Evolutionary conservation across 352 stramenopile genomes (phyloP).

Genomic region (Elongisporangium undulatum): DNA sequence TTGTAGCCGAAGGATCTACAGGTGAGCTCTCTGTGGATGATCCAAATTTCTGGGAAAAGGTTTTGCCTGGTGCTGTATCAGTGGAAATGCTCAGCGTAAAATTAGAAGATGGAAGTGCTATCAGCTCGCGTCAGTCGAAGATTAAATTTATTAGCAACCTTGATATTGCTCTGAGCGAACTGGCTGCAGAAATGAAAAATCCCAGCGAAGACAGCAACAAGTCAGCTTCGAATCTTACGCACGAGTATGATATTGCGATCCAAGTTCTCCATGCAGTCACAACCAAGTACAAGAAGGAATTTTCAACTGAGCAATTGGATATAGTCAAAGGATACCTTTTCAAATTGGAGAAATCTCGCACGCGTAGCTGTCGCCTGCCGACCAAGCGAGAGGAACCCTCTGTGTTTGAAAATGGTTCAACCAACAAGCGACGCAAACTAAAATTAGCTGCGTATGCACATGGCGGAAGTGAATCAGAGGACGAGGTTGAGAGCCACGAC

Average conservation of each 20-base stretch:
- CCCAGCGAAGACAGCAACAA: conserved; percentile 38
- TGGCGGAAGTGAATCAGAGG: conserved; percentile 20
- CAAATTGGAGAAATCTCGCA: conserved; percentile 79
- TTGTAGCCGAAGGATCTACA: conserved; percentile 89
- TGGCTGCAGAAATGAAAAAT: conserved; percentile 62
- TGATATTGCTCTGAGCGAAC: conserved; percentile 66
- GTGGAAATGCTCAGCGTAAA: conserved; percentile 86
- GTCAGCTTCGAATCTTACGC: conserved; percentile 47
- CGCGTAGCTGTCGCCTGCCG: conserved; percentile 66
- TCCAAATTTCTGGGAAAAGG: conserved; percentile 96
- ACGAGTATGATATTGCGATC: conserved; percentile 87
- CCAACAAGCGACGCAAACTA: conserved; percentile 20
- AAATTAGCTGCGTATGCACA: neutral
- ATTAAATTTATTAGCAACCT: conserved; percentile 89
- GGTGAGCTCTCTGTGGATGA: conserved; percentile 93
- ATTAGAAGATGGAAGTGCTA: conserved; percentile 79
- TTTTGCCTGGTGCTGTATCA: conserved; percentile 79
- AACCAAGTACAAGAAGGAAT: conserved; percentile 75
- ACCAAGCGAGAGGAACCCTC: conserved; percentile 18
- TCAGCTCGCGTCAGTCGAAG: conserved; percentile 78
- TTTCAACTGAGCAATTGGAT: conserved; percentile 79
- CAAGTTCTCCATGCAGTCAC: conserved; percentile 75
- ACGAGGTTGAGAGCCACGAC: conserved; percentile 19
- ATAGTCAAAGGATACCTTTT: conserved; percentile 67
- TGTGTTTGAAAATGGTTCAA: conserved; percentile 6